A percentile compares a stretch with the other conserved stretches of the same genome.
These are phyloP conservation scores for Trametes polyzona DNA, from an alignment of 1,284 basidiomycete species.

Conservation along the genomic window DNA sequence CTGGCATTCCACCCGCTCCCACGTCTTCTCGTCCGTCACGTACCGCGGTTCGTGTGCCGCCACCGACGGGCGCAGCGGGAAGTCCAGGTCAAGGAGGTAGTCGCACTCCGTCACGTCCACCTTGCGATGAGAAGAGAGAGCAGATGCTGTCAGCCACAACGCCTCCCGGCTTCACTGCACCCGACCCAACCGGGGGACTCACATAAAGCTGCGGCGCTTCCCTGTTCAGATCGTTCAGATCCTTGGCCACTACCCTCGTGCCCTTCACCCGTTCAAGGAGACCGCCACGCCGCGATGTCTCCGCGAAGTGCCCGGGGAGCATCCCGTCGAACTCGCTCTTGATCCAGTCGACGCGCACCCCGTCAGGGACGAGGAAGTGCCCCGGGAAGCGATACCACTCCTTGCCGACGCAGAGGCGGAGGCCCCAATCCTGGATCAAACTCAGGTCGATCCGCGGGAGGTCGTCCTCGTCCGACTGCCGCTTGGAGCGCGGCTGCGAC, in stretches of 20 bases:
- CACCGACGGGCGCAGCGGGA: conserved; percentile 63
- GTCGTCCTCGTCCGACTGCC: conserved; percentile 49
- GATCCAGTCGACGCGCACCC: conserved; percentile 83
- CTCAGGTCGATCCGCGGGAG: conserved; percentile 69
- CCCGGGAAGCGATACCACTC: conserved; percentile 98
- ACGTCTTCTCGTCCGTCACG: conserved; percentile 59
- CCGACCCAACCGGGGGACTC: conserved; percentile 38
- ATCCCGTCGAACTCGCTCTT: conserved; percentile 90
- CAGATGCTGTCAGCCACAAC: conserved; percentile 19
- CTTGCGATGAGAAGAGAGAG: conserved; percentile 44
- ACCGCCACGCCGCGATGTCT: conserved; percentile 37
- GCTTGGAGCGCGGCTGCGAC: conserved; percentile 20
- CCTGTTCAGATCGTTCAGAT: conserved; percentile 89
- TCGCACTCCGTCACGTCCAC: conserved; percentile 76
- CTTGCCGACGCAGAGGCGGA: conserved; percentile 89
- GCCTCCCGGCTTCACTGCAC: conserved; percentile 1
- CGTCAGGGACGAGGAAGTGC: conserved; percentile 87
- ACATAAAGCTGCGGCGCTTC: conserved; percentile 86
- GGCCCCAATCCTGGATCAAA: conserved; percentile 69
- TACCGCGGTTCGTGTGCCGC: conserved; percentile 81
- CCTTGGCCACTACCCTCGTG: conserved; percentile 64
- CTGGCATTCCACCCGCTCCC: conserved; percentile 78
- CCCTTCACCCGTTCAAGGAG: conserved; percentile 65
- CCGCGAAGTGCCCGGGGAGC: conserved; percentile 82
- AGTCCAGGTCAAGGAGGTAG: conserved; percentile 87